A percentile compares a stretch with the other conserved stretches of the same genome.
Evolutionary conservation across 139 green algal species (phyloP).

Genomic region (Parachlorella kessleri): DNA sequence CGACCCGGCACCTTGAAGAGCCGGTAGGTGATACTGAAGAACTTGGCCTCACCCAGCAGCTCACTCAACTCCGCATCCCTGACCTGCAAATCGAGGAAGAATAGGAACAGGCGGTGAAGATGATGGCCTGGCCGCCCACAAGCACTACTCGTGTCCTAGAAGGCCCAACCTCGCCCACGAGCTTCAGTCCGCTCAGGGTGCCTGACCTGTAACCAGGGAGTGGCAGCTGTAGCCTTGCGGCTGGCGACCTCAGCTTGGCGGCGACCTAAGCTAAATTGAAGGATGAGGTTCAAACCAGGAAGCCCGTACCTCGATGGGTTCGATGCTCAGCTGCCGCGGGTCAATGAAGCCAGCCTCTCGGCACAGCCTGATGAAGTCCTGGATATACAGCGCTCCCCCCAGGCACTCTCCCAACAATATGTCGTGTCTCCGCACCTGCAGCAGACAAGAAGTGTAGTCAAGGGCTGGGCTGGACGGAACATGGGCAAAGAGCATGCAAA

Average conservation of each 20-base stretch:
- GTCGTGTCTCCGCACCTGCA: constrained; percentile 59
- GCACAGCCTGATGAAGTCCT: constrained; percentile 90
- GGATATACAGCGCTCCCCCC: constrained; percentile 89
- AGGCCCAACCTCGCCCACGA: no score
- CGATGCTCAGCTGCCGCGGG: constrained; percentile 67
- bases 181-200: no score
- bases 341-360: constrained; percentile 83
- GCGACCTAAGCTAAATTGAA: no score
- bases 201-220: no score
- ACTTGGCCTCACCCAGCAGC: constrained; percentile 84
- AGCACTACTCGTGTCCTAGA: no score
- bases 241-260: no score
- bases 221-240: no score
- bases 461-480: not conserved
- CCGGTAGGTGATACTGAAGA: constrained; percentile 94
- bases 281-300: no score
- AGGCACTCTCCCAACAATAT: constrained; percentile 92
- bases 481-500: no score
- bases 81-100: constrained; percentile 59
- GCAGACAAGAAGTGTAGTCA: not conserved
- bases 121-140: no score
- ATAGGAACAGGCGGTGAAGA: no score
- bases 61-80: constrained; percentile 73
- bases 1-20: constrained; percentile 94
- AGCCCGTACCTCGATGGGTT: constrained; percentile 53